Base-by-base conservation (phyloP, 2,329 filamentous ascomycete genomes). In the Botrytis paeoniae region DNA sequence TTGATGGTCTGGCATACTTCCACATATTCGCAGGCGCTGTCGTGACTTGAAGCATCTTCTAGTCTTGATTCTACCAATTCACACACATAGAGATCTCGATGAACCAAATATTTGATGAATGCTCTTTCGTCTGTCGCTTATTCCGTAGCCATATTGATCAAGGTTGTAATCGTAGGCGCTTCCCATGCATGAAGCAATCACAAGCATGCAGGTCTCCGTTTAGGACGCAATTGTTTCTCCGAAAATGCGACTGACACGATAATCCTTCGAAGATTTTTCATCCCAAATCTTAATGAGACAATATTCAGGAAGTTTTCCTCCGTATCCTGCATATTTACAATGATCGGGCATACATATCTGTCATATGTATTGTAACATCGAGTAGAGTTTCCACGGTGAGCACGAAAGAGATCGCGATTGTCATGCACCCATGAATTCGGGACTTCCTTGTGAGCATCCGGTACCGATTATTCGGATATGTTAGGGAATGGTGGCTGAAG, bases 391-490 rank as follows among this genome's bases (percentile, higher is more conserved):
- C 65, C 65, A 57, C 16, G 18, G 37, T 41, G 48, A 41, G n/a
- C n/a, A 32, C 64, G 10, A 39, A 57, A 39, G 43, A 69, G 54
- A 51, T 41, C 14, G 65, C 37, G 48, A 68, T 32, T 41, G 29
- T 25, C 48, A 68, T 57, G 48, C 65, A 65, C 39, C n/a, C 51
- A 69, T 69, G 22, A 29, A 69, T 45, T 61, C 54, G 66, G 66
- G 12, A 43, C 22, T 69, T 61, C 59, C 54, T 45, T 35, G 51
- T 69, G 35, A 41, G 43, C 18, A 70, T n/a, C 68, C 39, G 68
- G 54, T 70, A 70, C 68, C 54, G 68, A 62, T 37, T 10, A 16
- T 61, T 62, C n/a, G 68, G 68, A 70, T 41, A 16, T 68, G 48
- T 16, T 39, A 54, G 25, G 35, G n/a, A 35, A 48, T 65, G 41